These are phyloP conservation scores for Leishmania aethiopica DNA, from an alignment of 208 protist genomes.

Conservation along the genomic window DNA sequence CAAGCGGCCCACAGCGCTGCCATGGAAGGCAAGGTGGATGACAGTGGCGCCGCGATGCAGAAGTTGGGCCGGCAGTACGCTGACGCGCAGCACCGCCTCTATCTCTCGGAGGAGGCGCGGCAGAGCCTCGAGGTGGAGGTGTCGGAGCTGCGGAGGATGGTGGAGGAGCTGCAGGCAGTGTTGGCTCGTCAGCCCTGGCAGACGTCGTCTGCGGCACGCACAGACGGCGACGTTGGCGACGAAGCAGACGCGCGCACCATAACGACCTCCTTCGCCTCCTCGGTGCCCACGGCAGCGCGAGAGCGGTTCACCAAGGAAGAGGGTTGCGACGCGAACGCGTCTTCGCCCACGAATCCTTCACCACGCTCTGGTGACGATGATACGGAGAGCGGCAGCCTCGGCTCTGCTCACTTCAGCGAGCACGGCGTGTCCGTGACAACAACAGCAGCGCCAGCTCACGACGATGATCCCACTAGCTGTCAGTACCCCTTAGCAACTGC, in stretches of 20 bases:
- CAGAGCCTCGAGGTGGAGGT: slow-evolving; percentile 43
- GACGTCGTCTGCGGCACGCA: neutral
- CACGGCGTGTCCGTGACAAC: slow-evolving; percentile 3
- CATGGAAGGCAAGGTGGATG: slow-evolving; percentile 15
- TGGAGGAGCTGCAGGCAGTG: slow-evolving; percentile 22
- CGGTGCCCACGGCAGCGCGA: slow-evolving; percentile 19
- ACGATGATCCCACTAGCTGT: neutral
- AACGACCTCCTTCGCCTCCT: slow-evolving; percentile 24
- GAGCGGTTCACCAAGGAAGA: neutral
- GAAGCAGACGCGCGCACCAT: slow-evolving; percentile 16
- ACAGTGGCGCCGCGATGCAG: slow-evolving; percentile 39
- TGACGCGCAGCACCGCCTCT: slow-evolving; percentile 43
- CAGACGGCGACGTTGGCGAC: neutral
- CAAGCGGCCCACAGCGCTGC: neutral
- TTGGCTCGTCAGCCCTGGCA: neutral
- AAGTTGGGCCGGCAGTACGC: slow-evolving; percentile 46
- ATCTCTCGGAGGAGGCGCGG: slow-evolving; percentile 38
- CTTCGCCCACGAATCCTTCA: neutral
- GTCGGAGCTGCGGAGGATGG: slow-evolving; percentile 21
- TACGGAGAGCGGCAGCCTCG: neutral
- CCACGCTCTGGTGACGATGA: neutral
- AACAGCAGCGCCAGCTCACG: slow-evolving; percentile 3
- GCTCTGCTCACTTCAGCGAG: neutral
- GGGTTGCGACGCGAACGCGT: neutral
- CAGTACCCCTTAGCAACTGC: neutral